Base-by-base conservation (phyloP, 164 flowering plant species). In the Chimonanthus praecox region DNA sequence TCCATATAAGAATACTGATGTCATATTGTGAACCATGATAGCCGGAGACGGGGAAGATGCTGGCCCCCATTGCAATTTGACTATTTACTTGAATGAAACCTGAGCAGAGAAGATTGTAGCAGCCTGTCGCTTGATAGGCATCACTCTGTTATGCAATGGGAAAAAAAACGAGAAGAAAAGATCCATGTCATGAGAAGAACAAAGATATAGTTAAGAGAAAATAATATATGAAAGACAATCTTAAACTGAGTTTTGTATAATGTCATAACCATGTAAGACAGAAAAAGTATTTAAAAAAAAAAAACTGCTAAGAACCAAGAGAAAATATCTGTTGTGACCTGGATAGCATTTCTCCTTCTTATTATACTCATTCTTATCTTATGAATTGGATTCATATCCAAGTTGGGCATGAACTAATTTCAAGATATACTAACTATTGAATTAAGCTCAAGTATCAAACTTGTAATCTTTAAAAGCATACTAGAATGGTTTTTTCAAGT, bases 41-140 rank as follows among this genome's bases (percentile, higher is more conserved):
- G 1, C 89, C 82, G 0, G 98, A 94, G 4, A 84, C 80, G 6
- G 97, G 98, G 69, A 89, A 94, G 71, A 94, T 92, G 66, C 94
- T 94, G 47, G 97, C 98, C 20, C 98, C 97, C 70, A 94, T 89
- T 15, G 97, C 94, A 72, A 94, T 88, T 74, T 82, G 80, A 69
- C 74, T 89, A 74, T 88, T 89, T n/a, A 92, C 91, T 71, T 94
- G 98, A 71, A 94, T 89, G 76, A 94, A 94, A 4, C 98, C 98
- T 4, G 98, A 94, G 81, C 98, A 94, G 43, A 94, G 86, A 79
- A 94, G 83, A 80, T 94, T 92, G 84, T 94, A 94, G 80, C 97
- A 94, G 1, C 98, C 97, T 0, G 97, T 94, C 20, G 92, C 88
- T 81, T 87, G 91, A 74, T 94, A 94, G 2, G 97, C 93, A 76